phyloP scores from a whole-genome alignment of 129 eudicot genomes.

The Flaveria brownii region DNA sequence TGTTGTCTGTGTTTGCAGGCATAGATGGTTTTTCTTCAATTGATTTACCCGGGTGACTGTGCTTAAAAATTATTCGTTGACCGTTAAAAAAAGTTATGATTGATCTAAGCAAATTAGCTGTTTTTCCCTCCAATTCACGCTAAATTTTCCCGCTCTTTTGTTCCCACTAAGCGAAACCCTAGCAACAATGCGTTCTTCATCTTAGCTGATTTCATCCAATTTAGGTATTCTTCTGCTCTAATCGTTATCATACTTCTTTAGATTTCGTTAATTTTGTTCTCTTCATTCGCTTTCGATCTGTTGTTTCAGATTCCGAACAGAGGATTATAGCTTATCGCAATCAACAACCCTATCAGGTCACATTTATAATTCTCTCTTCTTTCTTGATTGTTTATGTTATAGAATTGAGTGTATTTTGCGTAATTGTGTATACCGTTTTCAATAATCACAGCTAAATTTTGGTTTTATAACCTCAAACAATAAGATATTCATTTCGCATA shows the following conservation, averaged over 20 bases:
- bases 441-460: background rate
- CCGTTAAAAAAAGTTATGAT: no score
- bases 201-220: background rate
- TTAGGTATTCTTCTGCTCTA: background rate
- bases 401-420: background rate
- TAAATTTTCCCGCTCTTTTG: slow-evolving; percentile 32
- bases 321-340: slow-evolving; percentile 1
- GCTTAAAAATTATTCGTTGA: no score
- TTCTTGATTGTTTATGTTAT: background rate
- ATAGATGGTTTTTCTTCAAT: no score
- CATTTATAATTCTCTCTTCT: background rate
- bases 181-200: slow-evolving; percentile 13
- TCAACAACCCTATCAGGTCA: background rate
- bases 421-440: background rate
- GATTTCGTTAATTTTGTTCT: background rate
- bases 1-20: no score
- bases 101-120: no score
- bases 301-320: slow-evolving; percentile 12
- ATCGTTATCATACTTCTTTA: background rate
- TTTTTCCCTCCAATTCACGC: slow-evolving; percentile 17
- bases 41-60: no score
- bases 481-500: background rate
- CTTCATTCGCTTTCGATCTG: slow-evolving; percentile 18
- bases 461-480: background rate
- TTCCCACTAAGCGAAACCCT: slow-evolving; percentile 27